Percentiles rank a stretch among this genome's conserved stretches.
These are phyloP conservation scores for Monosporozyma unispora DNA, from an alignment of 805 yeast species.

Conservation along the genomic window DNA sequence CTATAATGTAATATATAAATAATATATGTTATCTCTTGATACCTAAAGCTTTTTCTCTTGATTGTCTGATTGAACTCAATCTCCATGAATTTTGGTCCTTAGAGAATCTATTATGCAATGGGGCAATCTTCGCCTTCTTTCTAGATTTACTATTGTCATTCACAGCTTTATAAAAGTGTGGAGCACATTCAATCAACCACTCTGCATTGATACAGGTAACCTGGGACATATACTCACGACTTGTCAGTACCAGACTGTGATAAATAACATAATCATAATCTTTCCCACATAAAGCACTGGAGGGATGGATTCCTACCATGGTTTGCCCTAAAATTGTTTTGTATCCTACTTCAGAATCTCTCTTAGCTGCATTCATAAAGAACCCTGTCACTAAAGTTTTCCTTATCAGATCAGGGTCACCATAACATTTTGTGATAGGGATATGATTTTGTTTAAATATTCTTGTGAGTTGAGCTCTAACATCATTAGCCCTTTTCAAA, in stretches of 20 bases:
- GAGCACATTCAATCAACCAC: conserved; percentile 66
- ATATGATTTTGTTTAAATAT: conserved; percentile 45
- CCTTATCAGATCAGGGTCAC: conserved; percentile 48
- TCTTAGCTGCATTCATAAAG: conserved; percentile 56
- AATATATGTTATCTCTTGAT: conserved; percentile 8
- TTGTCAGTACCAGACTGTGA: conserved; percentile 72
- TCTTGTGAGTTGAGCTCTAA: conserved; percentile 56
- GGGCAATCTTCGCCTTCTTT: conserved; percentile 59
- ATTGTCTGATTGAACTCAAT: conserved; percentile 39
- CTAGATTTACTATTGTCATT: conserved; percentile 47
- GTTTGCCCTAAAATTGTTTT: conserved; percentile 64
- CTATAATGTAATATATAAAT: background rate
- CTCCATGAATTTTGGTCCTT: conserved; percentile 70
- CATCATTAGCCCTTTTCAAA: conserved; percentile 69
- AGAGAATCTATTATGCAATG: conserved; percentile 54
- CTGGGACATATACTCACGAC: conserved; percentile 87
- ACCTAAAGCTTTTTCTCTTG: conserved; percentile 26
- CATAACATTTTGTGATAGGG: conserved; percentile 42
- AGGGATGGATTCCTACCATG: conserved; percentile 79
- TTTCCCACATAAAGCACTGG: conserved; percentile 56
- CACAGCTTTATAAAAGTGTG: conserved; percentile 60
- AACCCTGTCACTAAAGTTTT: conserved; percentile 59
- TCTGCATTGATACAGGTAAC: conserved; percentile 72
- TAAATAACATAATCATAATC: conserved; percentile 73
- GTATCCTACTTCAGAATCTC: conserved; percentile 65